A percentile compares a stretch with the other conserved stretches of the same genome.
Conservation (phyloP, 2,329 filamentous ascomycete species). For the Cladosporium sp. region DNA sequence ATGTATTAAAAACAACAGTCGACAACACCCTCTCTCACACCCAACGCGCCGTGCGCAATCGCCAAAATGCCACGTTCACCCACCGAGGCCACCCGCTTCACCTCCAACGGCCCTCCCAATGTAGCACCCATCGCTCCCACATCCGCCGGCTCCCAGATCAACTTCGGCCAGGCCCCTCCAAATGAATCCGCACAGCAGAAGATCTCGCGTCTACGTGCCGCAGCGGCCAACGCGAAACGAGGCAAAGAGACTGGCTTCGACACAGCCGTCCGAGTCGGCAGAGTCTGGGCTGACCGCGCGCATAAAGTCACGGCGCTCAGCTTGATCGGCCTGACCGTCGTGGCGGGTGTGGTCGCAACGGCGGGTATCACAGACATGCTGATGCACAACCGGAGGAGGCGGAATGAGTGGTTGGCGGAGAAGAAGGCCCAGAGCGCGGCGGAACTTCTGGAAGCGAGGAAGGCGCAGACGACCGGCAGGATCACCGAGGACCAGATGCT, state of each 20-base stretch:
- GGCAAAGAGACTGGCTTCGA: conserved; percentile 57
- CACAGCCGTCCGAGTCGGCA: conserved; percentile 53
- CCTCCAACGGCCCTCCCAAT: conserved; percentile 58
- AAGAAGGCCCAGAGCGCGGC: conserved; percentile 49
- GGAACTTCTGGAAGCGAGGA: conserved; percentile 46
- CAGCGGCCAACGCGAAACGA: conserved; percentile 48
- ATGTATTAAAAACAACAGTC: conserved; percentile 21
- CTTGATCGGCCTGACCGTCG: conserved; percentile 62
- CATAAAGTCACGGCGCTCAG: conserved; percentile 61
- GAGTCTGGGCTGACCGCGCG: conserved; percentile 60
- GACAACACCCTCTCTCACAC: neutral
- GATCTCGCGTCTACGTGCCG: conserved; percentile 52
- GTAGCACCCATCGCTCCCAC: conserved; percentile 19
- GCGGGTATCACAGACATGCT: conserved; percentile 68
- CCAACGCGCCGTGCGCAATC: neutral
- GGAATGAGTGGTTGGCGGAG: conserved; percentile 59
- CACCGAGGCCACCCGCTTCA: conserved; percentile 78
- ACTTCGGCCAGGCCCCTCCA: conserved; percentile 39
- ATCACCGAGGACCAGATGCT: conserved; percentile 54
- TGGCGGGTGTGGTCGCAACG: conserved; percentile 60
- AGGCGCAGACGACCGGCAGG: conserved; percentile 44
- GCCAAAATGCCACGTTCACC: conserved; percentile 63
- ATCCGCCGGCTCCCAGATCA: conserved; percentile 27
- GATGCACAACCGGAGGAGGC: conserved; percentile 66
- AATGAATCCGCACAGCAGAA: conserved; percentile 57